Conservation (phyloP, 2,329 filamentous ascomycete species). For the Coniella vitis region DNA sequence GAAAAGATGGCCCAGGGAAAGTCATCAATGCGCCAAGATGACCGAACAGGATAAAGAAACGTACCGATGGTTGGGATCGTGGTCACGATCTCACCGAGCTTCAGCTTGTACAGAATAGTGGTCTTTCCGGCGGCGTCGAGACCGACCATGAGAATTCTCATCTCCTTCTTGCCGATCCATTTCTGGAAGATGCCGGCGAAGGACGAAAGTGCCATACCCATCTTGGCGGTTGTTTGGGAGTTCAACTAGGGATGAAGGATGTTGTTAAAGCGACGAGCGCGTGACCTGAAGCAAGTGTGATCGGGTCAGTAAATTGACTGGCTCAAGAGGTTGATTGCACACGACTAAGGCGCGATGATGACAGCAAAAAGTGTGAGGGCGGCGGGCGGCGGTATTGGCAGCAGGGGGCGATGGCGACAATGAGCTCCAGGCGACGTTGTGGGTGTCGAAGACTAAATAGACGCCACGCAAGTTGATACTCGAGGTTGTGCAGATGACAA, state of each 20-base stretch:
- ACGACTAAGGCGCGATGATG: background rate
- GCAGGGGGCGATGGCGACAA: background rate
- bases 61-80: constrained; percentile 97
- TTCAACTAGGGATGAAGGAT: constrained; percentile 2
- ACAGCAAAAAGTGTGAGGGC: constrained; percentile 5
- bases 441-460: background rate
- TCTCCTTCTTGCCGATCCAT: constrained; percentile 85
- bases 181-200: constrained; percentile 77
- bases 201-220: constrained; percentile 62
- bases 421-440: background rate
- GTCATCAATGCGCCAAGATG: background rate
- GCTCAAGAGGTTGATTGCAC: background rate
- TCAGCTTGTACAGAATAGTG: constrained; percentile 99
- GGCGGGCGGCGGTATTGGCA: background rate
- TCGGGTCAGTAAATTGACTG: constrained; percentile 5
- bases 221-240: constrained; percentile 54
- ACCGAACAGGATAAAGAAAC: constrained; percentile 22
- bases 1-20: background rate
- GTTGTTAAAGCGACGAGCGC: constrained; percentile 1
- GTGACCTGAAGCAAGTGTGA: constrained; percentile 8
- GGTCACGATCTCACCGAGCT: constrained; percentile 98
- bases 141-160: constrained; percentile 99
- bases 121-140: constrained; percentile 99
- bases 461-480: constrained; percentile 3
- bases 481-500: constrained; percentile 14